Evolutionary conservation across 371 early-diverging fungal species (phyloP), one percentile per base, ranked within the genome.

Genomic region (Mucor mucedo): DNA sequence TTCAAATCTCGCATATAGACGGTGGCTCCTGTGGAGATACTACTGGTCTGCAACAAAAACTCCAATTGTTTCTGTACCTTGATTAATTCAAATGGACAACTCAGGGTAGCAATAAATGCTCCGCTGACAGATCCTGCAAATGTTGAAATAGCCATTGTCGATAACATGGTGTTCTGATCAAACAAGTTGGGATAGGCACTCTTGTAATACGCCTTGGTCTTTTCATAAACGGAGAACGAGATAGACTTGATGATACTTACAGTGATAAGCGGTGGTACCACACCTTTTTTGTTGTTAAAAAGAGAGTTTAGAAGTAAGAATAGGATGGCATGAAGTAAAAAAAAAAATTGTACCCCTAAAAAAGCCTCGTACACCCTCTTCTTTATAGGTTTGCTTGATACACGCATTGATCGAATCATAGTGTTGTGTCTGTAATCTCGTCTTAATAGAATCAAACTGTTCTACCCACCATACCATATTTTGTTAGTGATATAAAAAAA

Each of bases 11-110:
- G 28, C 47, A 33, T 49, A n/a, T 72, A 70, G 7, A 76, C 73
- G 28, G 77, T 73, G 6, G 65, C 75, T 11, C 82, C 82, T 38
- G 79, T 76, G 10, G 82, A 76, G 47, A 82, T 75, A 68, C 82
- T 82, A 44, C 78, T 79, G 52, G 82, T 84, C 55, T 80, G 79
- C 73, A 92, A 64, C 42, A 92, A 62, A 35, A 78, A 78, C 40
- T 93, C 86, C 14, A 93, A 71, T 63, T 93, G 94, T 60, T 87
- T 83, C 69, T 92, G 93, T 27, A 93, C 85, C 68, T 93, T 93
- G 58, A 93, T 85, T 27, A 93, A 71, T 63, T 93, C 94, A 62
- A 93, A 75, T 7, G 93, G 93, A 63, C 90, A 89, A 58, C 89
- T 87, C 14, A 91, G 66, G 9, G 82, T 64, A 5, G 92, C 90